phyloP scores from a whole-genome alignment of 2,329 filamentous ascomycete genomes.

The Sporothrix humicola region DNA sequence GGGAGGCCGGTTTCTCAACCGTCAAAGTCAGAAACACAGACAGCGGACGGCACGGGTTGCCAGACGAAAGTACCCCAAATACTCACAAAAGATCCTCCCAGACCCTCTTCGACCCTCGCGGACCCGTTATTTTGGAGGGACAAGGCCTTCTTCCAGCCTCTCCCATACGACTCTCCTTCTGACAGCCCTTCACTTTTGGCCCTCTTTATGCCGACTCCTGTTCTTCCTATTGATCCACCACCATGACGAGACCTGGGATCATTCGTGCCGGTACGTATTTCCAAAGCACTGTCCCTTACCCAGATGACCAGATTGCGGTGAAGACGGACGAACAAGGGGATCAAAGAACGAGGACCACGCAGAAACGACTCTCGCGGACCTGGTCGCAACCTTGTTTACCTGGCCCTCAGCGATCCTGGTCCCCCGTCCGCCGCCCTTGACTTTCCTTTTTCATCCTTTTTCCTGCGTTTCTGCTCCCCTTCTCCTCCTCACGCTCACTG shows the following conservation, averaged over 20 bases:
- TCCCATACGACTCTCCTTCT: constrained; percentile 20
- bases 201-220: constrained; percentile 42
- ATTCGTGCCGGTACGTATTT: constrained; percentile 63
- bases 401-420: constrained; percentile 20
- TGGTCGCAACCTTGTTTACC: constrained; percentile 30
- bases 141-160: constrained; percentile 28
- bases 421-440: constrained; percentile 24
- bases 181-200: constrained; percentile 1
- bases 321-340: background rate
- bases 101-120: constrained; percentile 15
- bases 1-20: constrained; percentile 19
- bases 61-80: constrained; percentile 10
- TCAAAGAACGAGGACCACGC: constrained; percentile 1
- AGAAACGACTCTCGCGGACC: constrained; percentile 4
- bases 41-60: background rate
- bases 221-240: constrained; percentile 46
- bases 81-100: constrained; percentile 16
- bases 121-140: constrained; percentile 34
- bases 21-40: constrained; percentile 2
- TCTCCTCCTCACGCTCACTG: constrained; percentile 29
- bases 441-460: constrained; percentile 33
- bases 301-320: constrained; percentile 27
- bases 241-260: constrained; percentile 65
- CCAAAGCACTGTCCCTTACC: constrained; percentile 20
- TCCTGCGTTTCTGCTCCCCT: constrained; percentile 36